These are phyloP conservation scores for Magnusiomyces suaveolens DNA, from an alignment of 1,139 yeast genomes.

Conservation along the genomic window DNA sequence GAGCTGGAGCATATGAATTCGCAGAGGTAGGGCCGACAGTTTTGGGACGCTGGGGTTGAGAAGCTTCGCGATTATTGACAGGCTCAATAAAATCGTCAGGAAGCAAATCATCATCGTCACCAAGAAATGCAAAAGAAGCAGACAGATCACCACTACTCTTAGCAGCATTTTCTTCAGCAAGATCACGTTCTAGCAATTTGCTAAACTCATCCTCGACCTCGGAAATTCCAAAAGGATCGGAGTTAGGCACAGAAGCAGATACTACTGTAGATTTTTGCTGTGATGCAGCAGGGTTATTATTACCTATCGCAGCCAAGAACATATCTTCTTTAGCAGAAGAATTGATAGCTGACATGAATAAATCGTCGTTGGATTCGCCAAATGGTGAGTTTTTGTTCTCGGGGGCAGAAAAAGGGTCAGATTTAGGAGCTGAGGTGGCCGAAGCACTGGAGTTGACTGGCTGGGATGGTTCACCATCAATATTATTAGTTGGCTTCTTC, in stretches of 20 bases:
- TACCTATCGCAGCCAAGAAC: neutral
- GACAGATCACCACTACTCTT: conserved; percentile 11
- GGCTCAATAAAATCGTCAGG: conserved; percentile 32
- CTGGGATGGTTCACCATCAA: neutral
- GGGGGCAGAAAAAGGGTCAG: neutral
- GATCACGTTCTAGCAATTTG: conserved; percentile 12
- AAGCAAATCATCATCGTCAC: conserved; percentile 41
- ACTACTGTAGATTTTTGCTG: neutral
- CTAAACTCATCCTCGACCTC: conserved; percentile 18
- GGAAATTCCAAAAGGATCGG: neutral
- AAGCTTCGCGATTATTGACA: conserved; percentile 4
- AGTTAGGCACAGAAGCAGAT: neutral
- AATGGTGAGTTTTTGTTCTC: neutral
- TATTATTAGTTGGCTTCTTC: neutral
- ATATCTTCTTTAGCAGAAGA: neutral
- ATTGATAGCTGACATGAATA: neutral
- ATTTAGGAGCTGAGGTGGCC: neutral
- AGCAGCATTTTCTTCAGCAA: conserved; percentile 7
- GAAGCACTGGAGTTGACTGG: neutral
- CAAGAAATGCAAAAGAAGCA: conserved; percentile 34
- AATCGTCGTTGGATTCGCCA: neutral
- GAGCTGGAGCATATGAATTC: neutral
- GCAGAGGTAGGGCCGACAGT: conserved; percentile 11
- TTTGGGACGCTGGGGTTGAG: conserved; percentile 7
- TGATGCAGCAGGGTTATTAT: neutral